Evolutionary conservation across 345 rosid species (phyloP).

Genomic region (Geranium rotundifolium): DNA sequence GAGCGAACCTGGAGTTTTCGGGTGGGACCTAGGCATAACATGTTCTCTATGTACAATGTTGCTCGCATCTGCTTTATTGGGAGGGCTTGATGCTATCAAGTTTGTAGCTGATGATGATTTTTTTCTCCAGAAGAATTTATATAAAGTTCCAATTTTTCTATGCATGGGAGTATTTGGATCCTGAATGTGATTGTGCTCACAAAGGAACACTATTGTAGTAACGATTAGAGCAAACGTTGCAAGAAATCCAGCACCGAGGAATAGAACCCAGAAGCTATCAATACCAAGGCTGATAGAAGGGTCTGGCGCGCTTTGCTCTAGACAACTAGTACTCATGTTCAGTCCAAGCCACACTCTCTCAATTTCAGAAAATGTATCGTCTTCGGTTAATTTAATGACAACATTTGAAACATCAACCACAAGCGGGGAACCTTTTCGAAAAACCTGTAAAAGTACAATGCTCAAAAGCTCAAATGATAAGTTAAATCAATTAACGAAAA

Average conservation of each 20-base stretch:
- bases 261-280: background rate
- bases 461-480: background rate
- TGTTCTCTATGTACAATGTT: too few species aligned
- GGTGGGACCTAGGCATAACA: too few species aligned
- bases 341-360: background rate
- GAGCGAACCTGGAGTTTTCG: too few species aligned
- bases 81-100: too few species aligned
- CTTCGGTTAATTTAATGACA: background rate
- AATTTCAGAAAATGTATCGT: background rate
- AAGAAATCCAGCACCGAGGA: background rate
- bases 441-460: background rate
- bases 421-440: background rate
- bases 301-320: background rate
- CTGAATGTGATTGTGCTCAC: background rate
- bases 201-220: background rate
- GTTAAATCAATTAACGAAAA: background rate
- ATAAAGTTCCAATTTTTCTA: background rate
- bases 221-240: background rate
- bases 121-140: background rate
- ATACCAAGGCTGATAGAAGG: background rate
- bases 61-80: too few species aligned
- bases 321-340: background rate
- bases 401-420: background rate
- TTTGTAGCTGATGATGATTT: background rate
- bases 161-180: background rate